Percentiles rank a stretch among this genome's conserved stretches.
Evolutionary conservation across 495 filamentous ascomycete genomes (phyloP).

Genomic region (Xylona heveae): DNA sequence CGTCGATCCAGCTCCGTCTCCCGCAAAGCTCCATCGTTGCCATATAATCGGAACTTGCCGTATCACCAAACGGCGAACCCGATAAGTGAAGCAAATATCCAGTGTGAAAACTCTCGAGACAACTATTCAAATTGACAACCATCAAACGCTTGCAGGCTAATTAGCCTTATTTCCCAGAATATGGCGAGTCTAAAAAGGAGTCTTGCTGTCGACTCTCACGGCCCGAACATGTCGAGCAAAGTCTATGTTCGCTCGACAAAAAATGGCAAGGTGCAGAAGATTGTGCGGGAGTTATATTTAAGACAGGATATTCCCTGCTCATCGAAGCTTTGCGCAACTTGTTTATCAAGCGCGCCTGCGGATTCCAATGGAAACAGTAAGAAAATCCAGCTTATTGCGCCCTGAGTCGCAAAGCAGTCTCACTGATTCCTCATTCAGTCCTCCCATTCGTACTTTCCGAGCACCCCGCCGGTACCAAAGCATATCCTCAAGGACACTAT

Average conservation of each 20-base stretch:
- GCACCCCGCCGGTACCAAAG: constrained; percentile 58
- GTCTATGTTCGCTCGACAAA: constrained; percentile 82
- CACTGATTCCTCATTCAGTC: constrained; percentile 24
- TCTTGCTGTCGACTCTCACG: constrained; percentile 38
- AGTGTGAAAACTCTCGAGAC: no score
- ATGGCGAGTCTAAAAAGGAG: constrained; percentile 85
- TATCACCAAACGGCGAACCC: no score
- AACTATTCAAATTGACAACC: no score
- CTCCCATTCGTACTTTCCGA: constrained; percentile 72
- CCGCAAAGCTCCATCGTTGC: no score
- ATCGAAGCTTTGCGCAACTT: constrained; percentile 63
- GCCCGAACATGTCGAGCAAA: constrained; percentile 74
- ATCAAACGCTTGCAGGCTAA: no score
- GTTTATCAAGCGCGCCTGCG: constrained; percentile 43
- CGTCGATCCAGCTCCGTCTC: no score
- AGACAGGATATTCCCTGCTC: constrained; percentile 96
- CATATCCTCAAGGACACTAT: constrained; percentile 76
- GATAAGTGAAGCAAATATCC: no score
- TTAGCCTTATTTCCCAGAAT: constrained; percentile 10
- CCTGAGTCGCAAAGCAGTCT: constrained; percentile 6
- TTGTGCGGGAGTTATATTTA: constrained; percentile 89
- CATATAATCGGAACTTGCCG: no score
- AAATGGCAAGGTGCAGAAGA: constrained; percentile 93
- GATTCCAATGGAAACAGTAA: constrained; percentile 60
- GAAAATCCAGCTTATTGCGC: constrained; percentile 6